Percentiles rank a stretch among this genome's conserved stretches.
Conservation (phyloP, 306 rosid genomes). For the Ormosia emarginata region DNA sequence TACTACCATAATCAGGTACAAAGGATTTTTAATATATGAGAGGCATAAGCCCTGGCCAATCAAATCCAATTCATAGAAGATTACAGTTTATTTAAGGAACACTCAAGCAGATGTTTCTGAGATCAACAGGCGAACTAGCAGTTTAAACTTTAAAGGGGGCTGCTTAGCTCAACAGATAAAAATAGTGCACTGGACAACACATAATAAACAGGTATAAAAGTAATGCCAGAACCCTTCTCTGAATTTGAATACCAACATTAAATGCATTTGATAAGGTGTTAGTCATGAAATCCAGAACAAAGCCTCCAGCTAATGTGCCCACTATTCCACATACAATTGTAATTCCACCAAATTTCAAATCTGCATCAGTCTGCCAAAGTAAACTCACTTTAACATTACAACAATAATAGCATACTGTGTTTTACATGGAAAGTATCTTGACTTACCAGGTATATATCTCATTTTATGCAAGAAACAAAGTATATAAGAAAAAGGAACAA, state of each 20-base stretch:
- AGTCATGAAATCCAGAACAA: conserved; percentile 52
- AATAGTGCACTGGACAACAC: background rate
- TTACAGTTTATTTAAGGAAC: background rate
- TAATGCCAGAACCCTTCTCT: background rate
- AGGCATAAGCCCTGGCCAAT: background rate
- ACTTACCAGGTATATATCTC: background rate
- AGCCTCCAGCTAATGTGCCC: conserved; percentile 80
- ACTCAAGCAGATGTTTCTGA: background rate
- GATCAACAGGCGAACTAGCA: background rate
- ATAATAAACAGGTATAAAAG: conserved; percentile 3
- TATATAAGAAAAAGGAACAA: background rate
- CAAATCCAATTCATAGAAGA: background rate
- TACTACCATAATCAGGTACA: background rate
- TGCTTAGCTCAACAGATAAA: background rate
- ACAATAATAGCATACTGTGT: background rate
- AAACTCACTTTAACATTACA: background rate
- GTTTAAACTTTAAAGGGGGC: background rate
- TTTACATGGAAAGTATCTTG: background rate
- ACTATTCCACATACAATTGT: conserved; percentile 70
- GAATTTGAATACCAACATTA: conserved; percentile 52
- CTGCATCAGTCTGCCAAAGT: conserved; percentile 66
- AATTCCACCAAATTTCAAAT: conserved; percentile 81
- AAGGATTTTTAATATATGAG: too few species aligned
- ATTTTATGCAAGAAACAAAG: background rate
- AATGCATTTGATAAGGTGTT: conserved; percentile 80